These are phyloP conservation scores for Erodium maritimum DNA, from an alignment of 345 rosid genomes.

Conservation along the genomic window DNA sequence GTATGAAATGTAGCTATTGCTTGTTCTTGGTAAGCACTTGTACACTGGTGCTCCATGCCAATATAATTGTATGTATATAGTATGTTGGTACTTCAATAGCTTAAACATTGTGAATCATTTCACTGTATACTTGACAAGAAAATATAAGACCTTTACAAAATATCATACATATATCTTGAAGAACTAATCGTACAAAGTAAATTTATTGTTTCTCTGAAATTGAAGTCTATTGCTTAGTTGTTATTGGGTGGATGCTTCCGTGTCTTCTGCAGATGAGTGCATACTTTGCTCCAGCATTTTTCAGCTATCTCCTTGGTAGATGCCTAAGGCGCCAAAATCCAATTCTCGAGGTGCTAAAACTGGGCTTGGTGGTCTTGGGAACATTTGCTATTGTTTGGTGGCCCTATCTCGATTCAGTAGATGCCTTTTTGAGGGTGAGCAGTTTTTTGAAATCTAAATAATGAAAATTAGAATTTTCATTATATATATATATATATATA, in stretches of 20 bases:
- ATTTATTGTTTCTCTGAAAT: background rate
- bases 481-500: background rate
- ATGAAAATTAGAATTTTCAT: background rate
- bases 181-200: background rate
- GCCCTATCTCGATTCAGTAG: slow-evolving; percentile 67
- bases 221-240: background rate
- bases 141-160: too few relatives aligned
- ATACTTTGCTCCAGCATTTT: slow-evolving; percentile 88
- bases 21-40: too few relatives aligned
- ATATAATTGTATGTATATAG: too few relatives aligned
- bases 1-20: too few relatives aligned
- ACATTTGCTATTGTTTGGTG: slow-evolving; percentile 83
- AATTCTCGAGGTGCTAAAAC: slow-evolving; percentile 45
- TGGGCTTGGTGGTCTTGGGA: slow-evolving; percentile 52
- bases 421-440: slow-evolving; percentile 52
- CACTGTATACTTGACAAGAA: background rate
- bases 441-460: background rate
- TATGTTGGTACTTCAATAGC: too few relatives aligned
- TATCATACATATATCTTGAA: background rate
- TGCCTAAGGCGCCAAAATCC: slow-evolving; percentile 63
- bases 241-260: slow-evolving; percentile 1
- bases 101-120: background rate
- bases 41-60: too few relatives aligned
- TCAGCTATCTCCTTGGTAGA: slow-evolving; percentile 76
- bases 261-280: slow-evolving; percentile 70